Percentiles rank a stretch among this genome's conserved stretches.
Conservation (phyloP, 352 stramenopile genomes). For the Blastocystis sp. region DNA sequence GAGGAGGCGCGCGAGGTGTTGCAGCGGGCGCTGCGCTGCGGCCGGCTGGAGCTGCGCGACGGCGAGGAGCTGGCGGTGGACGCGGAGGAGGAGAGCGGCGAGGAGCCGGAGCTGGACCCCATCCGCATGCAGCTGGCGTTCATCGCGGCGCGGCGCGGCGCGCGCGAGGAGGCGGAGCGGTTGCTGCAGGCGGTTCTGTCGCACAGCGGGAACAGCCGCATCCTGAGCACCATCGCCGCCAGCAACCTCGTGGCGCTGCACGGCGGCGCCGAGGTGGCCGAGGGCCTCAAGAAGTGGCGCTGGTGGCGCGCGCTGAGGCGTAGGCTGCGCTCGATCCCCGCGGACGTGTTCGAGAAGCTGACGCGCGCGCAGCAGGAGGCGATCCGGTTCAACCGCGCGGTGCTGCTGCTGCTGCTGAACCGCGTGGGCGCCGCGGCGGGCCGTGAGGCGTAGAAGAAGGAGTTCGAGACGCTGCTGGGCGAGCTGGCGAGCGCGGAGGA, state of each 20-base stretch:
- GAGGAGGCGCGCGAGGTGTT: slow-evolving; percentile 14
- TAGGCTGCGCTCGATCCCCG: slow-evolving; percentile 41
- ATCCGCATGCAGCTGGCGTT: slow-evolving; percentile 60
- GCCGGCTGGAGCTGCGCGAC: slow-evolving; percentile 34
- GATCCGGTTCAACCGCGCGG: slow-evolving; percentile 41
- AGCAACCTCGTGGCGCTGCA: slow-evolving; percentile 37
- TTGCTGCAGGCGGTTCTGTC: not conserved
- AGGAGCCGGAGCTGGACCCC: slow-evolving; percentile 44
- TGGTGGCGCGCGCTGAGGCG: not conserved
- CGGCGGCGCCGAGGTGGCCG: slow-evolving; percentile 7
- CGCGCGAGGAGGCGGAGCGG: not conserved
- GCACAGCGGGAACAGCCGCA: slow-evolving; percentile 29
- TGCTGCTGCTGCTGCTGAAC: slow-evolving; percentile 50
- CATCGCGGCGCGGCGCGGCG: not conserved
- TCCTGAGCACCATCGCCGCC: slow-evolving; percentile 28
- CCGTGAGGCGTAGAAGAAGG: slow-evolving; percentile 30
- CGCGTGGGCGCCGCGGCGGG: not conserved
- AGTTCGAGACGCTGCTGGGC: slow-evolving; percentile 6
- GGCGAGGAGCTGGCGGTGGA: slow-evolving; percentile 35
- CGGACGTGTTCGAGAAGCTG: slow-evolving; percentile 32
- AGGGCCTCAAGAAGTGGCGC: slow-evolving; percentile 21
- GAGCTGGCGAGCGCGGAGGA: slow-evolving; percentile 2
- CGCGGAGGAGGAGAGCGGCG: slow-evolving; percentile 5
- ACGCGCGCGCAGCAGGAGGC: slow-evolving; percentile 3
- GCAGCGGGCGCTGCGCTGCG: slow-evolving; percentile 18